phyloP scores from a whole-genome alignment of 1,284 basidiomycete genomes.

The Marasmius oreades region DNA sequence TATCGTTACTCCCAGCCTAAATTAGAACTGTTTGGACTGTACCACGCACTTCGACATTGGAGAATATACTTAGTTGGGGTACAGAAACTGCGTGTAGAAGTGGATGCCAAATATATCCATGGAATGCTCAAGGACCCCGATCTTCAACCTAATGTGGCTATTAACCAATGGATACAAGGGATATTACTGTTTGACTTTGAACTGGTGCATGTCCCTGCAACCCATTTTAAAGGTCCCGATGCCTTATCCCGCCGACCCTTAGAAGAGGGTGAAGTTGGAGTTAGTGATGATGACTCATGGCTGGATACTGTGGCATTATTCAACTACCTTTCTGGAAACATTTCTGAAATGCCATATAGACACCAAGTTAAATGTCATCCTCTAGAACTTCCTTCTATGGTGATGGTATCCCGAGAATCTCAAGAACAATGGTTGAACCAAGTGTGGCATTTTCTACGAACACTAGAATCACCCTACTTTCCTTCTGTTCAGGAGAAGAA shows the following conservation, averaged over 20 bases:
- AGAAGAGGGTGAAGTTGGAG: conserved; percentile 11
- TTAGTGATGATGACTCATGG: conserved; percentile 28
- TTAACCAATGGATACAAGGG: conserved; percentile 33
- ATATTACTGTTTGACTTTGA: conserved; percentile 27
- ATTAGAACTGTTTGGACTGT: conserved; percentile 28
- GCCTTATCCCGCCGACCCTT: conserved; percentile 25
- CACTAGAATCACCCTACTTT: background rate
- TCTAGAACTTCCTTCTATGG: background rate
- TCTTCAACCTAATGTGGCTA: conserved; percentile 28
- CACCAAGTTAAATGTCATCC: background rate
- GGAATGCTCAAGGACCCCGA: conserved; percentile 35
- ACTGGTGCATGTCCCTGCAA: conserved; percentile 26
- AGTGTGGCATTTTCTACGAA: background rate
- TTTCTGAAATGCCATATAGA: background rate
- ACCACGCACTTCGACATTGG: conserved; percentile 20
- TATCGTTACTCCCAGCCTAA: conserved; percentile 31
- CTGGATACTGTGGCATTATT: conserved; percentile 22
- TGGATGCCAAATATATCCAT: conserved; percentile 31
- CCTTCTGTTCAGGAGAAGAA: conserved; percentile 4
- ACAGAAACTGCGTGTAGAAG: conserved; percentile 28
- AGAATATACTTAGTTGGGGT: conserved; percentile 26
- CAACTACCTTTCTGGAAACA: background rate
- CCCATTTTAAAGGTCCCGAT: conserved; percentile 17
- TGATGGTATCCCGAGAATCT: background rate
- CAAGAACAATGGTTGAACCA: background rate